Evolutionary conservation across 2,329 filamentous ascomycete species (phyloP).

Genomic region (Ophiostoma montium): DNA sequence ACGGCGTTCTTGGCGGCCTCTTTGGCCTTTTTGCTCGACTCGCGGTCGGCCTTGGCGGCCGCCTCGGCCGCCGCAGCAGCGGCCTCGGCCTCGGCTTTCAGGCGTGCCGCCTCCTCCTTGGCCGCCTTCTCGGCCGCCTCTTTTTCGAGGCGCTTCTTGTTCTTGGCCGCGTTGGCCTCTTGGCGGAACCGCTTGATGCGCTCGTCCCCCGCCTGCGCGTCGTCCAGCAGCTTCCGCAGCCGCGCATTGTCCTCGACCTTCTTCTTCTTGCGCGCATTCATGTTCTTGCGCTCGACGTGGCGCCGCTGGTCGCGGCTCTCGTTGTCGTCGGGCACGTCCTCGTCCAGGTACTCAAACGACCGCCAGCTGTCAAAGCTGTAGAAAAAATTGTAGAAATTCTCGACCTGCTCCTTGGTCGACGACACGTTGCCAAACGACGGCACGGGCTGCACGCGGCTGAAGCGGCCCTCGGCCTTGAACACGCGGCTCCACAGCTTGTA

Average conservation of each 20-base stretch:
- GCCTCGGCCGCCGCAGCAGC: conserved; percentile 74
- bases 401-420: conserved; percentile 76
- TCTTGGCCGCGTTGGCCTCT: conserved; percentile 83
- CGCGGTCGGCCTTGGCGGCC: conserved; percentile 69
- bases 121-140: conserved; percentile 84
- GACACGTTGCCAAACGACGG: conserved; percentile 75
- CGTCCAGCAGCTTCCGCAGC: conserved; percentile 79
- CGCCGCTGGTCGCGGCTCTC: conserved; percentile 99
- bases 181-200: conserved; percentile 96
- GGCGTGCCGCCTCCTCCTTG: conserved; percentile 69
- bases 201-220: conserved; percentile 71
- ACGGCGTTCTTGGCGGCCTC: conserved; percentile 96
- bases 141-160: conserved; percentile 82
- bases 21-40: conserved; percentile 87
- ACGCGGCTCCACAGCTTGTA: conserved; percentile 89
- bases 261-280: conserved; percentile 95
- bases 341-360: conserved; percentile 94
- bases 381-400: conserved; percentile 98
- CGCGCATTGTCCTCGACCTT: conserved; percentile 96
- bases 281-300: conserved; percentile 96
- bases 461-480: conserved; percentile 84
- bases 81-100: conserved; percentile 72
- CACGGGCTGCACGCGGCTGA: conserved; percentile 83
- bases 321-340: conserved; percentile 97
- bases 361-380: conserved; percentile 99